These are phyloP conservation scores for Coemansia sp. DNA, from an alignment of 192 early-diverging fungal genomes.

Conservation along the genomic window DNA sequence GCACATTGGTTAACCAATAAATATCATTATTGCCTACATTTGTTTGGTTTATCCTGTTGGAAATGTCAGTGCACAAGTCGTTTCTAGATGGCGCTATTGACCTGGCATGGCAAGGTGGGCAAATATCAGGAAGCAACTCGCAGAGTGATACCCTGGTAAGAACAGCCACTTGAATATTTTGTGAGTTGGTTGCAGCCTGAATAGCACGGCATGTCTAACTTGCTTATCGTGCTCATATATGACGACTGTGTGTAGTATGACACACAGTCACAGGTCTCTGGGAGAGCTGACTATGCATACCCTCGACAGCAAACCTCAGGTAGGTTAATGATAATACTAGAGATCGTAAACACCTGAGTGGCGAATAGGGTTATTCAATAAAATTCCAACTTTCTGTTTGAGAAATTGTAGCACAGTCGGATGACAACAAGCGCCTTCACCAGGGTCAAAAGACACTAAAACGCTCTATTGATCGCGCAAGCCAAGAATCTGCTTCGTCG, in stretches of 20 bases:
- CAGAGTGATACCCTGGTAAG: constrained; percentile 43
- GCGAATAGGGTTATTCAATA: background rate
- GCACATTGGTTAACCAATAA: background rate
- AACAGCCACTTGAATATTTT: background rate
- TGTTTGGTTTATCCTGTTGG: background rate
- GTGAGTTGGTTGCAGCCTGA: background rate
- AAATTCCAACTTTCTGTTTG: background rate
- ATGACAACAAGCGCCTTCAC: constrained; percentile 33
- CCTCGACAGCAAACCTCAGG: constrained; percentile 11
- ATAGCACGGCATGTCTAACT: background rate
- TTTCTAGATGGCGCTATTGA: constrained; percentile 33
- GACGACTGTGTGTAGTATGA: constrained; percentile 20
- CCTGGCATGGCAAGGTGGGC: constrained; percentile 19
- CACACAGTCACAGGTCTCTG: constrained; percentile 23
- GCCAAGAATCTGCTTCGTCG: constrained; percentile 26
- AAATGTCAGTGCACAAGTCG: constrained; percentile 46
- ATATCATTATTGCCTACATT: no score
- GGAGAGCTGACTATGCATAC: constrained; percentile 11
- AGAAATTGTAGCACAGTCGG: constrained; percentile 5
- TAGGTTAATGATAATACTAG: background rate
- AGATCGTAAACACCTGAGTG: background rate
- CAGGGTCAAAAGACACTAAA: constrained; percentile 43
- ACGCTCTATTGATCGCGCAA: constrained; percentile 26
- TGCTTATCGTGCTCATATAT: background rate
- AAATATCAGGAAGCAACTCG: constrained; percentile 28